phyloP scores from a whole-genome alignment of 148 eudicot species.

The Rhododendron molle region DNA sequence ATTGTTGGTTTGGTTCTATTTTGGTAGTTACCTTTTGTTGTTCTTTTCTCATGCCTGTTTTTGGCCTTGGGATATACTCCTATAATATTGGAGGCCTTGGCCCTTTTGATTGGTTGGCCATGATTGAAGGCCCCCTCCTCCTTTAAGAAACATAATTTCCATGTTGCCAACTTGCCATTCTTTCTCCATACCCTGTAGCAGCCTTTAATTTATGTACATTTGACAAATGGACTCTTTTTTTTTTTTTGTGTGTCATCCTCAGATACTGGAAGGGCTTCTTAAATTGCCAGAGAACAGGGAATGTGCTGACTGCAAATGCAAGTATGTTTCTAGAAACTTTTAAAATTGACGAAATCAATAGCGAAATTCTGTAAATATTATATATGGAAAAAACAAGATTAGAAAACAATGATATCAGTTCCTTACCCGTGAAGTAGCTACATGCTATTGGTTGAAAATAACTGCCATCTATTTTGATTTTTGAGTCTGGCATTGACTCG shows the following conservation, averaged over 20 bases:
- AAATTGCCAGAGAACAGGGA: conserved; percentile 95
- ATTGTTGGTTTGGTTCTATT: not conserved
- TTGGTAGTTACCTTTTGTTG: not conserved
- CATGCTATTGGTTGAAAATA: not conserved
- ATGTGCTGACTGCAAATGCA: conserved; percentile 94
- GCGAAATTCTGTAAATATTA: not conserved
- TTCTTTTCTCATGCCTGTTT: not conserved
- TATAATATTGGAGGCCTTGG: not conserved
- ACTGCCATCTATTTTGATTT: conserved; percentile 1
- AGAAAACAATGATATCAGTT: not conserved
- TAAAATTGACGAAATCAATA: not conserved
- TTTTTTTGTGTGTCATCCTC: conserved; percentile 12
- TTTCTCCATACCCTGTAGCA: not conserved
- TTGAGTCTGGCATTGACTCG: not conserved
- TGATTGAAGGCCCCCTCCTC: not conserved
- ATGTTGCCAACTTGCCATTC: not conserved
- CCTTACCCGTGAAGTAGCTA: not conserved
- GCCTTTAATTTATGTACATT: not conserved
- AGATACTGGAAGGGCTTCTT: conserved; percentile 94
- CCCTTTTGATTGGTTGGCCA: not conserved
- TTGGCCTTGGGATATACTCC: not conserved
- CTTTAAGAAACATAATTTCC: not conserved
- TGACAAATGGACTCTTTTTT: not conserved
- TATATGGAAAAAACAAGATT: not conserved
- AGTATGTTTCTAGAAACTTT: conserved; percentile 41